Conservation (phyloP, 768 basidiomycete species). For the Leucocoprinus leucothites region DNA sequence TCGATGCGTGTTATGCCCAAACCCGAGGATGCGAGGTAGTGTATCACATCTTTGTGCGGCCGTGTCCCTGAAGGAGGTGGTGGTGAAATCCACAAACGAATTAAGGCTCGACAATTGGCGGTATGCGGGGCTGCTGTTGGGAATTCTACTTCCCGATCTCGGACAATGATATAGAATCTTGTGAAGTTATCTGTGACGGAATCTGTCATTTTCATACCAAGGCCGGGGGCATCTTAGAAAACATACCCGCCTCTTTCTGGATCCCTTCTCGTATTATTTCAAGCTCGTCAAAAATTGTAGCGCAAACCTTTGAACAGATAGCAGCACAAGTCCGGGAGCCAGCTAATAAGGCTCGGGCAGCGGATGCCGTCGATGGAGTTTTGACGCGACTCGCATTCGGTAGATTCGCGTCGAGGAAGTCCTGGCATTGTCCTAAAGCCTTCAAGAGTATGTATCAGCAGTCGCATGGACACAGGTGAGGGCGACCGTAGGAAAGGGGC, state of each 20-base stretch:
- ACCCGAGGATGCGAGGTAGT: slow-evolving; percentile 33
- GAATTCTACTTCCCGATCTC: slow-evolving; percentile 24
- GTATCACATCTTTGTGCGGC: slow-evolving; percentile 20
- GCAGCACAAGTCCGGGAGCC: slow-evolving; percentile 56
- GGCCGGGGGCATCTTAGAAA: background rate
- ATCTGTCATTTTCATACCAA: background rate
- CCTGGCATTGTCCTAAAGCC: slow-evolving; percentile 80
- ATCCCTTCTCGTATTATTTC: slow-evolving; percentile 60
- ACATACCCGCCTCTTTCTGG: slow-evolving; percentile 55
- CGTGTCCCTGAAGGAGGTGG: slow-evolving; percentile 9
- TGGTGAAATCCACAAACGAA: slow-evolving; percentile 24
- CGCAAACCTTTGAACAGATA: slow-evolving; percentile 69
- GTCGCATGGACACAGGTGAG: background rate
- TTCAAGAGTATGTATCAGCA: slow-evolving; percentile 20
- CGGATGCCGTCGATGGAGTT: slow-evolving; percentile 71
- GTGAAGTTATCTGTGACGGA: slow-evolving; percentile 57
- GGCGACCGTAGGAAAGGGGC: background rate
- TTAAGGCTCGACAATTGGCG: slow-evolving; percentile 26
- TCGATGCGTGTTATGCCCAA: slow-evolving; percentile 54
- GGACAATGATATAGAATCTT: slow-evolving; percentile 61
- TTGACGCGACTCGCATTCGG: slow-evolving; percentile 51
- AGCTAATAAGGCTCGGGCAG: slow-evolving; percentile 49
- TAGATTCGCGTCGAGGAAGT: slow-evolving; percentile 51
- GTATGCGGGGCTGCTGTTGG: slow-evolving; percentile 15
- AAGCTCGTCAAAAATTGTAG: slow-evolving; percentile 56